Base-by-base conservation (phyloP, 345 rosid genomes). In the Syzygium oleosum region DNA sequence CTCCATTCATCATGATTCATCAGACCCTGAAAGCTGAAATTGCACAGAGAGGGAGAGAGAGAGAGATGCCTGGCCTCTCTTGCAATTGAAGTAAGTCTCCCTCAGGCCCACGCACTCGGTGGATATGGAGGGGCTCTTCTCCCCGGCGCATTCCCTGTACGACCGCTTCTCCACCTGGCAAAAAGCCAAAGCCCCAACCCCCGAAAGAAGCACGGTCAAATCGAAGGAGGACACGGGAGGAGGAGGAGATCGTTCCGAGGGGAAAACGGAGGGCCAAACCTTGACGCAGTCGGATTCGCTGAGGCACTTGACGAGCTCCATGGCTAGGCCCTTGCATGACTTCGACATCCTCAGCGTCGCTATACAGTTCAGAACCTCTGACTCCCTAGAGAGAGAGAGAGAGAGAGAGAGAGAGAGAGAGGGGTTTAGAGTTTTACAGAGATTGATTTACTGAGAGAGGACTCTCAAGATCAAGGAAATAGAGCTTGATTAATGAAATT, bases 11-110 rank as follows among this genome's bases (percentile, higher is more conserved):
- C 22, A 65, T 27, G 29, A 61, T 25, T 41, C 55, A 34, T 22
- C 34, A 34, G 11, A 80, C 52, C 31, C n/a, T 23, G 17, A 63
- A 25, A 84, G 83, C 84, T 17, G 43, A 43, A 63, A 23, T 25
- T 27, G 10, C 84, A 46, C 27, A 27, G 58, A 52, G 61, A n/a
- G 17, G 59, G 22, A 16, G 63, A 87, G 61, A 55, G 87, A 59
- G 85, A n/a, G 90, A 89, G 91, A 86, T 87, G 89, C 99, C 94
- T 97, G 99, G 89, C 99, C 98, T 93, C 99, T 91, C 92, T 98
- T 98, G 97, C 98, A 98, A 89, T 98, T 97, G 94, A 98, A 98
- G 90, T 97, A 97, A 68, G 99, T 97, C 93, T 95, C 98, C 84
- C 98, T 92, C 38, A 98, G 93, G 51, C 99, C 99, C 21, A 97